Evolutionary conservation across 345 rosid species (phyloP), one percentile per base, ranked within the genome.

Genomic region (Eucalyptus coolabah): DNA sequence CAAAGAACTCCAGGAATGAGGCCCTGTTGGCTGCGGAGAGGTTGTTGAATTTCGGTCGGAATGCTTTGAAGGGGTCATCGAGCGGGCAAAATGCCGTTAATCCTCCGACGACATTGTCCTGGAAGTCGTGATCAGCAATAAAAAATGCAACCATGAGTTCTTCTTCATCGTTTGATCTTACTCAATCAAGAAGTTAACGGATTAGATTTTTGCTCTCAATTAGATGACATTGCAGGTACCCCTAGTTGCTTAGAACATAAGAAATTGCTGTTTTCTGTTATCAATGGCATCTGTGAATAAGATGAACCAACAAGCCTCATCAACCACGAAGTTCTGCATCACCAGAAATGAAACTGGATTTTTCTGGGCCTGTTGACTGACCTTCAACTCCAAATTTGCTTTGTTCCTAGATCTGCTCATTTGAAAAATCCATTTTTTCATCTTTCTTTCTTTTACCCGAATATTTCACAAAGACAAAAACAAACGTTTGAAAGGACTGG

Each of bases 41-140:
- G 96, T 96, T 97, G 95, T 96, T 95, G 93, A 86, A 96, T 88
- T 94, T 96, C 9, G 97, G 99, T 30, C 93, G 90, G 92, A 98
- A 97, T 32, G 95, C 95, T 91, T 96, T 97, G 94, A 97, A 95
- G 49, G 98, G 91, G 89, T 95, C 98, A 59, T 98, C 99, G 85
- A 94, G 90, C 45, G 99, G 99, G 93, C 99, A 98, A 90, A 97
- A 97, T 91, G 95, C 97, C n/a, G 99, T 97, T 92, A 98, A 93
- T 90, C 99, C 99, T 93, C 99, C 99, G 37, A 91, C 95, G 49
- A 93, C 42, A 90, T 89, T 93, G 87, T 93, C 97, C 99, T 98
- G 95, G 53, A 87, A 90, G 21, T 37, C 17, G 1, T 5, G 21
- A 59, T 59, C 90, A 83, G 50, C 60, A 67, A 88, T 21, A 0